phyloP scores from a whole-genome alignment of 768 basidiomycete species.

The Neoboletus subvelutipes region DNA sequence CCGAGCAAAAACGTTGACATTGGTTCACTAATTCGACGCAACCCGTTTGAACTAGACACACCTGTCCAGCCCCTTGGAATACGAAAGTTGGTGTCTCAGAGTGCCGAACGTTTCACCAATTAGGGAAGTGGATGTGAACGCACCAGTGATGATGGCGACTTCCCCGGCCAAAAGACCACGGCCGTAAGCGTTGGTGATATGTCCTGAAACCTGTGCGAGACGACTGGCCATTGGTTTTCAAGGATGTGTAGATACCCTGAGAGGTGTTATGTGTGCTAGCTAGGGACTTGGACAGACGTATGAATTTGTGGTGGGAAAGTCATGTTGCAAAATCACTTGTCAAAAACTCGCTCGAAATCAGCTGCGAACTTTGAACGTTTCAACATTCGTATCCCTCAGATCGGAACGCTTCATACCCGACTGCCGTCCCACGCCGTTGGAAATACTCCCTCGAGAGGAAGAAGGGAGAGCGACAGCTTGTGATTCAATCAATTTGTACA shows the following conservation, averaged over 20 bases:
- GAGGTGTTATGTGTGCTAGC: neutral
- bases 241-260: neutral
- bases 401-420: neutral
- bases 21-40: neutral
- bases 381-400: neutral
- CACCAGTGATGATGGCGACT: conserved; percentile 85
- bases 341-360: neutral
- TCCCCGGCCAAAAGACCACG: conserved; percentile 70
- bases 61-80: conserved; percentile 72
- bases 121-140: conserved; percentile 18
- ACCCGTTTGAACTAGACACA: conserved; percentile 25
- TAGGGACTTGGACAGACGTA: neutral
- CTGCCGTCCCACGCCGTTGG: no score
- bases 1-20: no score
- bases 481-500: neutral
- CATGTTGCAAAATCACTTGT: neutral
- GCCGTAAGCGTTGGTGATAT: conserved; percentile 51
- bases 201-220: conserved; percentile 69
- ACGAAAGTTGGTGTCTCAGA: neutral
- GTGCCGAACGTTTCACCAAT: neutral
- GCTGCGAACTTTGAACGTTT: neutral
- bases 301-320: neutral
- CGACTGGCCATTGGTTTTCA: conserved; percentile 43
- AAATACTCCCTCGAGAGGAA: neutral
- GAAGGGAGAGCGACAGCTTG: neutral